phyloP scores from a whole-genome alignment of 2,329 filamentous ascomycete genomes.

The Endoconidiophora polonica region DNA sequence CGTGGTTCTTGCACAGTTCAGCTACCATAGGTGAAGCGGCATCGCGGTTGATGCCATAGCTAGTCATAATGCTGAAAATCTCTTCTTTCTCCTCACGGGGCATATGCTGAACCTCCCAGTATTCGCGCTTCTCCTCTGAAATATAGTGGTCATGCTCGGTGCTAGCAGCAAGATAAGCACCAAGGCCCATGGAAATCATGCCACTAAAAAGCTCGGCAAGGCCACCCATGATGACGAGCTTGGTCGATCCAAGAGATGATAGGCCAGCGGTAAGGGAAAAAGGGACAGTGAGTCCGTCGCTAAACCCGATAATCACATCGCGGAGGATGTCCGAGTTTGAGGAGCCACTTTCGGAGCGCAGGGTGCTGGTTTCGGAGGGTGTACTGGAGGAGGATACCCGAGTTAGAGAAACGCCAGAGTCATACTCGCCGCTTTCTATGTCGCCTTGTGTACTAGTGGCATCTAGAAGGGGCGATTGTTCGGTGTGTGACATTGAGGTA shows the following conservation, averaged over 20 bases:
- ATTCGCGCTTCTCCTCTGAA: slow-evolving; percentile 30
- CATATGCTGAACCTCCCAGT: slow-evolving; percentile 25
- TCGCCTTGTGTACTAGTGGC: neutral
- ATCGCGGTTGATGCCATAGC: slow-evolving; percentile 30
- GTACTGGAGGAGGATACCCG: slow-evolving; percentile 15
- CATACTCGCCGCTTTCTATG: slow-evolving; percentile 3
- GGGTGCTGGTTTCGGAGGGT: slow-evolving; percentile 10
- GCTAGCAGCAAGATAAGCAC: slow-evolving; percentile 52
- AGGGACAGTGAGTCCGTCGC: slow-evolving; percentile 63
- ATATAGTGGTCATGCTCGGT: slow-evolving; percentile 37
- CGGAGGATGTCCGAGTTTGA: slow-evolving; percentile 32
- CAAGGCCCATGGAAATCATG: slow-evolving; percentile 62
- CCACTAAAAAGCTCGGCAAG: slow-evolving; percentile 61
- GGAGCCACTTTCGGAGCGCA: slow-evolving; percentile 16
- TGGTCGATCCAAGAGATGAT: slow-evolving; percentile 45
- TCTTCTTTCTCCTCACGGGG: slow-evolving; percentile 30
- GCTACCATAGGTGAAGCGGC: slow-evolving; percentile 31
- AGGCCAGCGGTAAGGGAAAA: slow-evolving; percentile 65
- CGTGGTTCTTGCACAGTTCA: slow-evolving; percentile 30
- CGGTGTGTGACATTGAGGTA: neutral
- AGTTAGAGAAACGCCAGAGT: neutral
- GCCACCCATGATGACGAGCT: slow-evolving; percentile 53
- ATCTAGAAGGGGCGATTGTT: slow-evolving; percentile 6
- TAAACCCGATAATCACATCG: slow-evolving; percentile 59
- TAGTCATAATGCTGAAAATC: slow-evolving; percentile 32